Evolutionary conservation across 441 rosid genomes (phyloP).

Genomic region (Populus hybrid): DNA sequence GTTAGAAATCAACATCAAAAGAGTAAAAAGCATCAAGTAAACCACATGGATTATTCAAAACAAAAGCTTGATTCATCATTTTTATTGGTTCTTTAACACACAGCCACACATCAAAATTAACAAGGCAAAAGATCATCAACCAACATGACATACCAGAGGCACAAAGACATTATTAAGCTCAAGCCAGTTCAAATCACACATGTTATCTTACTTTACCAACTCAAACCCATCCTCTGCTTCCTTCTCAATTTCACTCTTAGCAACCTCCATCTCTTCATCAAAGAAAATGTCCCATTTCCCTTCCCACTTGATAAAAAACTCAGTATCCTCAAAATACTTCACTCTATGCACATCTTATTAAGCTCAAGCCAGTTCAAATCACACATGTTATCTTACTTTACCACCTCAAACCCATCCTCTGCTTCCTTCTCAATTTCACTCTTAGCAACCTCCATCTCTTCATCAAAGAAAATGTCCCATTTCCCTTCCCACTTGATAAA

Average conservation of each 20-base stretch:
- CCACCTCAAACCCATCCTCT: slow-evolving; percentile 26
- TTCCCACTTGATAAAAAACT: slow-evolving; percentile 87
- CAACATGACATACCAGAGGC: too few relatives aligned
- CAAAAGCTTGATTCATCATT: too few relatives aligned
- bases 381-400: not conserved
- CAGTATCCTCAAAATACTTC: slow-evolving; percentile 76
- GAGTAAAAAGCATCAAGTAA: too few relatives aligned
- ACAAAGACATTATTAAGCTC: not conserved
- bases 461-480: slow-evolving; percentile 76
- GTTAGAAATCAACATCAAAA: too few relatives aligned
- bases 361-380: not conserved
- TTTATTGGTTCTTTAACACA: too few relatives aligned
- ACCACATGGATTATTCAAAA: too few relatives aligned
- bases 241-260: slow-evolving; percentile 40
- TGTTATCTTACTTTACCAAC: not conserved
- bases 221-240: slow-evolving; percentile 36
- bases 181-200: not conserved
- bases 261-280: slow-evolving; percentile 75
- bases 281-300: slow-evolving; percentile 76
- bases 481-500: slow-evolving; percentile 90
- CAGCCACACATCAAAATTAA: too few relatives aligned
- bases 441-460: slow-evolving; percentile 69
- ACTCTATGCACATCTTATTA: slow-evolving; percentile 35
- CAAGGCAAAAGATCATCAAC: too few relatives aligned
- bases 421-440: slow-evolving; percentile 39